phyloP scores from a whole-genome alignment of 371 early-diverging fungal genomes.

The Mucor sp. region DNA sequence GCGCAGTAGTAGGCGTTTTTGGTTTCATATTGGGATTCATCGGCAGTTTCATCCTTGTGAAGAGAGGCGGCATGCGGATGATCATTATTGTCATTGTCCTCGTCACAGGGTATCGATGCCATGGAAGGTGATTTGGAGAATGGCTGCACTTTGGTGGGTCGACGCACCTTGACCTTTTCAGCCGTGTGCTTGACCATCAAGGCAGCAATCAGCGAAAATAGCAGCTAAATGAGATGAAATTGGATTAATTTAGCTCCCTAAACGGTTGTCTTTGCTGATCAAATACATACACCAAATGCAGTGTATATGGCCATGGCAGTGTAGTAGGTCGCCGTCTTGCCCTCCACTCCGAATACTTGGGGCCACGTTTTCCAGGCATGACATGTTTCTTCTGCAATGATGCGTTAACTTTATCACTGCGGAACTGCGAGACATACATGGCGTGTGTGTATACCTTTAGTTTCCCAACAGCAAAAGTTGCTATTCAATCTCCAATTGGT shows the following conservation, averaged over 20 bases:
- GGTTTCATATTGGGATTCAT: constrained; percentile 30
- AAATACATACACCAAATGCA: constrained; percentile 40
- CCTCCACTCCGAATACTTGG: constrained; percentile 31
- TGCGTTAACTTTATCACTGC: background rate
- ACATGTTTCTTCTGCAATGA: constrained; percentile 27
- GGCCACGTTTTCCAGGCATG: constrained; percentile 51
- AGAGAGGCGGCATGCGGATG: background rate
- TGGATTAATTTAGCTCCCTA: background rate
- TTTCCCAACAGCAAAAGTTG: constrained; percentile 91
- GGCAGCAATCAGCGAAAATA: constrained; percentile 41
- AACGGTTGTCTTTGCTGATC: background rate
- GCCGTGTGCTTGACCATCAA: constrained; percentile 47
- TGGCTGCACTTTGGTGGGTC: constrained; percentile 13
- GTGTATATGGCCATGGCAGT: constrained; percentile 42
- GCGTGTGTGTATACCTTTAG: constrained; percentile 42
- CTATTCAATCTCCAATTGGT: constrained; percentile 84
- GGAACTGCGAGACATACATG: background rate
- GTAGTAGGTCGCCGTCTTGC: constrained; percentile 26
- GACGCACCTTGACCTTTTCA: constrained; percentile 39
- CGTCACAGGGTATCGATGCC: constrained; percentile 17
- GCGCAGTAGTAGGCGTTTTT: constrained; percentile 69
- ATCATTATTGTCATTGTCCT: background rate
- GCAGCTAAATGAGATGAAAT: constrained; percentile 19
- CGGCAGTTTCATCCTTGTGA: constrained; percentile 3
- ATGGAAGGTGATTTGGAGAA: constrained; percentile 30